These are phyloP conservation scores for Cyclocybe cylindracea DNA, from an alignment of 768 basidiomycete genomes.

Conservation along the genomic window DNA sequence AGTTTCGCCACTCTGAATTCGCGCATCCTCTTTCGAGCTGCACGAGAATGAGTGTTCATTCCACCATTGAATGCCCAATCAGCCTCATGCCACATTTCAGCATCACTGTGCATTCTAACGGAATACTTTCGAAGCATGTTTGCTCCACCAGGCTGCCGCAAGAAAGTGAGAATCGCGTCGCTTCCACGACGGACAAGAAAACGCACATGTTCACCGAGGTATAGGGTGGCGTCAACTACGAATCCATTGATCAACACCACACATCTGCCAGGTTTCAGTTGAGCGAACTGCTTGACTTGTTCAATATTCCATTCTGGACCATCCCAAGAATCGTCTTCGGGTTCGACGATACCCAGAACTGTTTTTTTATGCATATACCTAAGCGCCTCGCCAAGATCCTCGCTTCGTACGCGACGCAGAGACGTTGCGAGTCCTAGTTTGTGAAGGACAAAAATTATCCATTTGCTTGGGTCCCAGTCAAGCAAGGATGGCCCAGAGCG, in stretches of 20 bases:
- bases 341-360: conserved; percentile 2
- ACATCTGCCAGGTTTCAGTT: conserved; percentile 36
- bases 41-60: conserved; percentile 70
- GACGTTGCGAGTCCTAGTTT: conserved; percentile 45
- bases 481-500: conserved; percentile 59
- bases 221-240: conserved; percentile 60
- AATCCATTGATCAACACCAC: conserved; percentile 61
- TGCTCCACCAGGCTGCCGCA: conserved; percentile 62
- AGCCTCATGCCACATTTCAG: conserved; percentile 36
- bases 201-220: conserved; percentile 70
- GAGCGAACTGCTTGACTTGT: conserved; percentile 34
- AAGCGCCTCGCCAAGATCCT: conserved; percentile 50
- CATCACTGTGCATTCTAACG: conserved; percentile 14
- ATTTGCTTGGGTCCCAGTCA: conserved; percentile 85
- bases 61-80: conserved; percentile 72
- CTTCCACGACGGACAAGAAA: background rate
- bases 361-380: conserved; percentile 49
- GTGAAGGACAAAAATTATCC: conserved; percentile 63
- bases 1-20: conserved; percentile 50
- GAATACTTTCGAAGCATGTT: conserved; percentile 54
- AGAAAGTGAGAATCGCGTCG: background rate
- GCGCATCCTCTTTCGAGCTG: conserved; percentile 49
- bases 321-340: conserved; percentile 29
- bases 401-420: conserved; percentile 48
- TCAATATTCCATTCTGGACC: conserved; percentile 42